Conservation (phyloP, 805 yeast genomes). For the Groenewaldozyma salmanticensis region DNA sequence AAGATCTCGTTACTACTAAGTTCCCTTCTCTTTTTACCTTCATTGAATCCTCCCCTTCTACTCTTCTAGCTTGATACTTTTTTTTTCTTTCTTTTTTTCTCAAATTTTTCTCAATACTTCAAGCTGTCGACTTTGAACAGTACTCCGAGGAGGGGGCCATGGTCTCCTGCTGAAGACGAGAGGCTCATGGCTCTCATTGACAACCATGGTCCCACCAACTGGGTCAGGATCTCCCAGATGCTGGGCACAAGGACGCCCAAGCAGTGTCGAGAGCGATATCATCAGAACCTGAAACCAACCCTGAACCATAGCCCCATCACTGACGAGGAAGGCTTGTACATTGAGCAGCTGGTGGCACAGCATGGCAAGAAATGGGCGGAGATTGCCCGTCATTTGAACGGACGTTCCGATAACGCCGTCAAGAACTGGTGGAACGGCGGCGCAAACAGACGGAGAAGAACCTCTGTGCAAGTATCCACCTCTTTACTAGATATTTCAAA, state of each 20-base stretch:
- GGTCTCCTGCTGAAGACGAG: constrained; percentile 82
- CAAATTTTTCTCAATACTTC: neutral
- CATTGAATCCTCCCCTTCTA: too few species aligned
- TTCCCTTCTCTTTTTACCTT: too few species aligned
- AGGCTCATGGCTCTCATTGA: constrained; percentile 59
- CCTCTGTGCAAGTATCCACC: constrained; percentile 14
- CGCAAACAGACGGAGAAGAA: constrained; percentile 61
- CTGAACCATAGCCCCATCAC: constrained; percentile 76
- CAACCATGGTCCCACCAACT: constrained; percentile 68
- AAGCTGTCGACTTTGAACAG: constrained; percentile 1
- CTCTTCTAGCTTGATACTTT: too few species aligned
- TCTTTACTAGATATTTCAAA: neutral
- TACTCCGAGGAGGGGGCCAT: constrained; percentile 57
- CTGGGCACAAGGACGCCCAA: constrained; percentile 77
- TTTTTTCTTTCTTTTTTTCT: too few species aligned
- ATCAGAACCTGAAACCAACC: constrained; percentile 81
- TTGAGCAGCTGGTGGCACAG: constrained; percentile 66
- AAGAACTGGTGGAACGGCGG: constrained; percentile 98
- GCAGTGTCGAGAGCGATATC: constrained; percentile 86
- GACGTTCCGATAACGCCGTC: constrained; percentile 83
- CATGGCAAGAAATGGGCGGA: constrained; percentile 93
- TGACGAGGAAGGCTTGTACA: constrained; percentile 70
- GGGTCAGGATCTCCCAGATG: constrained; percentile 76
- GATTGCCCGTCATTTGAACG: constrained; percentile 77
- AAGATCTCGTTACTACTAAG: too few species aligned